Conservation (phyloP, 768 basidiomycete genomes). For the Amanita muscaria region DNA sequence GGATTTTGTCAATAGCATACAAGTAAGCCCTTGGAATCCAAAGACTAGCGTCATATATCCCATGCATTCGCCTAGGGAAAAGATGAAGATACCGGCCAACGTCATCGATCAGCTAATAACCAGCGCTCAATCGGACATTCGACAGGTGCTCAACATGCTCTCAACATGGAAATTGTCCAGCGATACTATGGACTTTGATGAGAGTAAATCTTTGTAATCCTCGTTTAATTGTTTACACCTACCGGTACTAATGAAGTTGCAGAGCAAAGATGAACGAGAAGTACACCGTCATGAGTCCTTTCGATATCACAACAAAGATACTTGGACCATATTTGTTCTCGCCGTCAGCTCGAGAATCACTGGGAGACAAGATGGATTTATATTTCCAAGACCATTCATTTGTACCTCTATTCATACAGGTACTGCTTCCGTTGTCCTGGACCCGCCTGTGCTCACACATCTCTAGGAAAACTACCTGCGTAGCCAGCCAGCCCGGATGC, state of each 20-base stretch:
- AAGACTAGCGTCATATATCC: background rate
- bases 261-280: constrained; percentile 91
- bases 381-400: constrained; percentile 97
- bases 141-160: constrained; percentile 95
- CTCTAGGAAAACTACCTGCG: constrained; percentile 95
- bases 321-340: constrained; percentile 91
- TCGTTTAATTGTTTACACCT: background rate
- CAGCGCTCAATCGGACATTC: constrained; percentile 91
- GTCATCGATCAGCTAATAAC: constrained; percentile 87
- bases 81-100: constrained; percentile 84
- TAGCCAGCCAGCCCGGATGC: constrained; percentile 56
- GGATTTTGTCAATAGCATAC: constrained; percentile 81
- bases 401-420: constrained; percentile 92
- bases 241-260: background rate
- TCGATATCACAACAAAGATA: constrained; percentile 83
- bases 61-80: constrained; percentile 52
- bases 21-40: constrained; percentile 54
- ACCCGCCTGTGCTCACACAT: background rate
- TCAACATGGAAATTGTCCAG: constrained; percentile 93
- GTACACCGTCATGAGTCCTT: constrained; percentile 83
- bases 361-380: constrained; percentile 88
- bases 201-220: constrained; percentile 82
- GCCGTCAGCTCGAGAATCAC: constrained; percentile 64
- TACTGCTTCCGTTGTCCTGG: constrained; percentile 17
- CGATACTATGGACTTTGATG: constrained; percentile 79